Evolutionary conservation across 495 filamentous ascomycete species (phyloP), one percentile per base, ranked within the genome.

Genomic region (Chaetomium fimeti): DNA sequence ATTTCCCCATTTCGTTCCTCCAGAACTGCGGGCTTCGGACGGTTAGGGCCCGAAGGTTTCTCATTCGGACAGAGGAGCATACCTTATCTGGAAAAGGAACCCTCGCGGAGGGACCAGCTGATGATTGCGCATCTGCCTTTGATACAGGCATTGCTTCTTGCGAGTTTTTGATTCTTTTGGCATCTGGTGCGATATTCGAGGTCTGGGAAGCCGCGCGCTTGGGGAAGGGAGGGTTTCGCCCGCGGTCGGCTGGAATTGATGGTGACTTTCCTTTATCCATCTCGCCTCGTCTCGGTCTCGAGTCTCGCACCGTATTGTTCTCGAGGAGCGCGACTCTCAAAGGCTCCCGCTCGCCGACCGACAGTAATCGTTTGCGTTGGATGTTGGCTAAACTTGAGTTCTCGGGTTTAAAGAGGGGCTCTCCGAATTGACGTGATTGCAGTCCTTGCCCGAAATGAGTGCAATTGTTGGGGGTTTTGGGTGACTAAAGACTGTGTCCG

Each of bases 1-100:
- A 98, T 97, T 47, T 95, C 91, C 65, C 92, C 92, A 71, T 89
- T 89, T 62, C 90, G 88, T 75, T 98, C 93, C 75, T 98, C 93
- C 54, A 93, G 76, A 2, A 94, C 92, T 0, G 93, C 93, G 18
- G 91, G 89, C 88, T 92, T 15, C 5, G 15, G 40, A n/a, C 27
- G 27, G 49, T 66, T 25, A 59, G 53, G 49, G 32, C 20, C 45
- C 24, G 6, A 22, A 18, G 11, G 8, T 12, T 49, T 20, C 2
- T 9, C 3, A 49, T 49, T 36, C 32, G 8, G 32, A 49, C 8
- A 9, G 9, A 52, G 29, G 12, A 18, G 64, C 75, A 73, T 71
- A 88, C 86, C 80, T 89, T 90, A 69, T 91, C 88, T 62, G 86
- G 88, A 69, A 88, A 90, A 20, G 86, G 86, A 28, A 89, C 81